A percentile compares a stretch with the other conserved stretches of the same genome.
Evolutionary conservation across 2,329 filamentous ascomycete genomes (phyloP).

Genomic region (Hypoxylon sp.): DNA sequence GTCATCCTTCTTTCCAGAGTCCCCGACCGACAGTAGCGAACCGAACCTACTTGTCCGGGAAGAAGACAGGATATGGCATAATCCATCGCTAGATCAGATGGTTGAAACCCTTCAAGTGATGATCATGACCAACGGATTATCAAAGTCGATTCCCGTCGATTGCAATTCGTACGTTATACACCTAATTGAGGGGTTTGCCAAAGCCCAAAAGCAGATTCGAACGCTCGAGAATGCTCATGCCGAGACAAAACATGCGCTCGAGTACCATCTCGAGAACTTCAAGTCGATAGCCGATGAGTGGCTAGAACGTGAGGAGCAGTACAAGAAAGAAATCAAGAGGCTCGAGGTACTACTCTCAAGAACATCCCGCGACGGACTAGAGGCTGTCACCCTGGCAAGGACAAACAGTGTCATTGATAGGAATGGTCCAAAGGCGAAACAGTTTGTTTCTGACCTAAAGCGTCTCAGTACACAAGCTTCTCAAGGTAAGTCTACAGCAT

Average conservation of each 20-base stretch:
- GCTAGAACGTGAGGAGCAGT: constrained; percentile 49
- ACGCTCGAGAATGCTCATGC: constrained; percentile 39
- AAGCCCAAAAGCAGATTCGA: constrained; percentile 44
- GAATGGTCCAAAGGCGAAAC: constrained; percentile 42
- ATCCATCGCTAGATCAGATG: constrained; percentile 55
- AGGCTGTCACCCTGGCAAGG: constrained; percentile 55
- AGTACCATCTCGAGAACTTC: constrained; percentile 49
- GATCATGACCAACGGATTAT: constrained; percentile 51
- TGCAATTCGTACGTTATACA: constrained; percentile 55
- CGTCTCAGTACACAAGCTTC: constrained; percentile 32
- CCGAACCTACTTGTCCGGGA: constrained; percentile 34
- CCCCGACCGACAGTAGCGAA: constrained; percentile 6
- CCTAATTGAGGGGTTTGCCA: constrained; percentile 51
- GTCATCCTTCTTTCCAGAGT: constrained; percentile 23
- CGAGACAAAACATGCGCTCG: constrained; percentile 44
- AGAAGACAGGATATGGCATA: constrained; percentile 47
- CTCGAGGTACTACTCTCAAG: constrained; percentile 50
- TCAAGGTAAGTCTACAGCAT: constrained; percentile 27
- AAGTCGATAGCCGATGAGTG: constrained; percentile 50
- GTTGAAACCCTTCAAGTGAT: constrained; percentile 53
- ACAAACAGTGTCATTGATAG: constrained; percentile 54
- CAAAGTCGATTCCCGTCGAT: constrained; percentile 50
- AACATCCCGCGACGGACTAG: constrained; percentile 51
- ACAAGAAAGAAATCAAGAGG: constrained; percentile 51
- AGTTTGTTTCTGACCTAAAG: constrained; percentile 46